Evolutionary conservation across 371 early-diverging fungal species (phyloP).

Genomic region (Rhizopus delemar): DNA sequence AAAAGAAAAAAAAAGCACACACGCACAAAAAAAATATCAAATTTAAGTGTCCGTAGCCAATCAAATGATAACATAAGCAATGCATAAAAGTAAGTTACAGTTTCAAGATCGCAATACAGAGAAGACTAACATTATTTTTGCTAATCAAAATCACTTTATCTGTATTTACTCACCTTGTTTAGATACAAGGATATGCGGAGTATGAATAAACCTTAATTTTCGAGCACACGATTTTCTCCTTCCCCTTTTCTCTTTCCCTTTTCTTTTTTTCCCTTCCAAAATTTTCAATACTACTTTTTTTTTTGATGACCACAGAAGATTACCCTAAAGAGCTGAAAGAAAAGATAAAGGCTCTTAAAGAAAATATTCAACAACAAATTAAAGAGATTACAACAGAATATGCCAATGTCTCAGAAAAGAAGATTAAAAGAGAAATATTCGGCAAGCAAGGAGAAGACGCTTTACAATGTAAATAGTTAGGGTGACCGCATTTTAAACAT

Average conservation of each 20-base stretch:
- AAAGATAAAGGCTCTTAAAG: not conserved
- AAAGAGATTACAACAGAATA: not conserved
- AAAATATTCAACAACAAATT: not conserved
- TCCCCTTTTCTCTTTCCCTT: not conserved
- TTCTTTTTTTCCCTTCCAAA: not conserved
- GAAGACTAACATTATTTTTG: too few species aligned
- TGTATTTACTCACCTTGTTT: too few species aligned
- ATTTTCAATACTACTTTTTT: not conserved
- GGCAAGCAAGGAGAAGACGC: not conserved
- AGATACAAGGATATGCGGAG: too few species aligned
- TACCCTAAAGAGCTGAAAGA: not conserved
- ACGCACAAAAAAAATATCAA: not conserved
- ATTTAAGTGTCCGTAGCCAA: not conserved
- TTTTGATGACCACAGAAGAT: not conserved
- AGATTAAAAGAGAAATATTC: not conserved
- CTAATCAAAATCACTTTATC: too few species aligned
- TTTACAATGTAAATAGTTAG: not conserved
- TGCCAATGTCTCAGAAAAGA: not conserved
- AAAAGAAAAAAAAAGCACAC: not conserved
- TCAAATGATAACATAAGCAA: not conserved
- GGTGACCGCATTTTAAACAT: not conserved
- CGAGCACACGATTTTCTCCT: not conserved
- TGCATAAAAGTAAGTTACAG: not conserved
- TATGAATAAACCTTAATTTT: too few species aligned
- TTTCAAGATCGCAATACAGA: too few species aligned